Percentiles rank a stretch among this genome's conserved stretches.
These are phyloP conservation scores for Coniochaeta prunicola DNA, from an alignment of 2,329 filamentous ascomycete genomes.

Conservation along the genomic window DNA sequence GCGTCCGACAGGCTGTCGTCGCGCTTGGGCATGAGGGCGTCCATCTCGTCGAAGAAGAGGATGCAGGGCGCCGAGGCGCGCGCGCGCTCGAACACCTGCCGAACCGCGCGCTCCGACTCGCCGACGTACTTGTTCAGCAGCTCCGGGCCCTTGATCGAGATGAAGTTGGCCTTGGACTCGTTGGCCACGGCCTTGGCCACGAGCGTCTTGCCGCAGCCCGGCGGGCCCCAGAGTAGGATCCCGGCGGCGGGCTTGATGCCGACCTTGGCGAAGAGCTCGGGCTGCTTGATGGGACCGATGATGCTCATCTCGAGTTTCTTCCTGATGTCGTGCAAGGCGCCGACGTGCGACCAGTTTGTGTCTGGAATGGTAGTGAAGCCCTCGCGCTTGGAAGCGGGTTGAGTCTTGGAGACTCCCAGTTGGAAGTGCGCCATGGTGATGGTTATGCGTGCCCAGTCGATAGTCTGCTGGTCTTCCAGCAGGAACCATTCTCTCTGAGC, in stretches of 20 bases:
- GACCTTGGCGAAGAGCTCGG: slow-evolving; percentile 66
- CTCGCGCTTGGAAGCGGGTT: slow-evolving; percentile 80
- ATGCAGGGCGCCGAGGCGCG: slow-evolving; percentile 84
- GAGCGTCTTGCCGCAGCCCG: slow-evolving; percentile 93
- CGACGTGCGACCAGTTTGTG: slow-evolving; percentile 89
- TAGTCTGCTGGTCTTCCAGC: slow-evolving; percentile 14
- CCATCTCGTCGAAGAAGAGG: slow-evolving; percentile 96
- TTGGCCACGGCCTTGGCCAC: slow-evolving; percentile 95
- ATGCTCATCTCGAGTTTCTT: slow-evolving; percentile 79
- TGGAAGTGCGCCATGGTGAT: slow-evolving; percentile 59
- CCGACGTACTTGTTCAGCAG: slow-evolving; percentile 97
- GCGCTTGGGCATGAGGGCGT: slow-evolving; percentile 80
- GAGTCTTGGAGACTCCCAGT: slow-evolving; percentile 64
- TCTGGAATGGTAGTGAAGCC: slow-evolving; percentile 92
- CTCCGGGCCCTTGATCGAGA: slow-evolving; percentile 94
- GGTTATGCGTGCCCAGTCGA: slow-evolving; percentile 14
- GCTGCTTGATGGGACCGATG: slow-evolving; percentile 79
- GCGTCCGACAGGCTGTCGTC: slow-evolving; percentile 69
- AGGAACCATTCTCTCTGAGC: slow-evolving; percentile 17
- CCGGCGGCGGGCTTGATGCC: slow-evolving; percentile 79
- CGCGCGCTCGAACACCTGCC: slow-evolving; percentile 85
- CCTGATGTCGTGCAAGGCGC: slow-evolving; percentile 72
- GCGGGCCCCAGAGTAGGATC: slow-evolving; percentile 91
- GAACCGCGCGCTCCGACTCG: slow-evolving; percentile 87
- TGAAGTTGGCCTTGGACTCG: slow-evolving; percentile 94